Conservation (phyloP, 345 rosid species). For the Barbarea vulgaris region DNA sequence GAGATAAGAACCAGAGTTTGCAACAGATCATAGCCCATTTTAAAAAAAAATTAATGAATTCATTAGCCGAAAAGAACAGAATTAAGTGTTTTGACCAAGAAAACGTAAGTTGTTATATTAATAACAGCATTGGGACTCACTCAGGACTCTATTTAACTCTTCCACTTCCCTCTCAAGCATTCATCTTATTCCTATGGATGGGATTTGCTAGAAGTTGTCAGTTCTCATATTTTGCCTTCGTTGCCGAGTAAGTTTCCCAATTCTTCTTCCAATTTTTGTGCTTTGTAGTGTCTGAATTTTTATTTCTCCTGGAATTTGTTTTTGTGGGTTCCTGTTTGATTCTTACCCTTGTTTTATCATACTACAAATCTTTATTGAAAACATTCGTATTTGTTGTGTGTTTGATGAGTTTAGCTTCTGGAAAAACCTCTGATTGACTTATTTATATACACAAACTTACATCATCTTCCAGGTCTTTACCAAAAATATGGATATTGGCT, state of each 20-base stretch:
- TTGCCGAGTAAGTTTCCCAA: neutral
- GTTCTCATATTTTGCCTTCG: neutral
- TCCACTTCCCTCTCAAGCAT: neutral
- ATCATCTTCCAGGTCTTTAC: no score
- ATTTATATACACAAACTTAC: no score
- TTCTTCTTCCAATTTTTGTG: neutral
- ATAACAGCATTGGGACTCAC: neutral
- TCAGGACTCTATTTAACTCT: neutral
- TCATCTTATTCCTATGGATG: neutral
- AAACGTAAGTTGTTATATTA: neutral
- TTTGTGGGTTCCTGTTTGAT: no score
- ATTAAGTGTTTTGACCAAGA: no score
- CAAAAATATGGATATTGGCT: constrained; percentile 5
- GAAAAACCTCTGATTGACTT: neutral
- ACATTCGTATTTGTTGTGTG: no score
- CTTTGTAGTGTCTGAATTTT: no score
- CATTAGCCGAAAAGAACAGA: neutral
- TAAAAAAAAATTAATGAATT: no score
- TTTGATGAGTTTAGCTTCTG: neutral
- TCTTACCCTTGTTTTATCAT: no score
- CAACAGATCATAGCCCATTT: neutral
- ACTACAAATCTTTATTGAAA: no score
- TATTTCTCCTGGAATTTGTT: no score
- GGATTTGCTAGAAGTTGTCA: no score
- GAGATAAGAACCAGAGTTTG: neutral